phyloP scores from a whole-genome alignment of 306 rosid species.

The Abrus pulchellus region DNA sequence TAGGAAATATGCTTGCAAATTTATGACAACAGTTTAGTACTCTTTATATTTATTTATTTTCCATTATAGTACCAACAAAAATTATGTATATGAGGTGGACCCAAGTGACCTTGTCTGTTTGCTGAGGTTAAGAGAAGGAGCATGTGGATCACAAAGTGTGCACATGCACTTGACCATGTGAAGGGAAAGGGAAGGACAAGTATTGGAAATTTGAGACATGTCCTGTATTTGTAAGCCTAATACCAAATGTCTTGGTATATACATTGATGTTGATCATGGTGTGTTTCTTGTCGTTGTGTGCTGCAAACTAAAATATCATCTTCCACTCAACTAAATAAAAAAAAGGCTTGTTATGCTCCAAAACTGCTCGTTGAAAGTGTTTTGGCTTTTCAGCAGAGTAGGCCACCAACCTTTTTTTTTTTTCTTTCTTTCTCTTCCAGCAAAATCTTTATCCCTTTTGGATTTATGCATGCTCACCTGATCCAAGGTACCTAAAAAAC shows the following conservation, averaged over 20 bases:
- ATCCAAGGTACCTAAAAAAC: constrained; percentile 60
- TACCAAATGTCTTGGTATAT: constrained; percentile 41
- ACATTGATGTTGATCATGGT: constrained; percentile 13
- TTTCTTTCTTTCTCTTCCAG: constrained; percentile 46
- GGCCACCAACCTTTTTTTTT: constrained; percentile 61
- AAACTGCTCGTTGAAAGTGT: constrained; percentile 55
- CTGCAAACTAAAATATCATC: constrained; percentile 38
- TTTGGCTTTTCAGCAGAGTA: constrained; percentile 65
- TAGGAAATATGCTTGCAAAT: background rate
- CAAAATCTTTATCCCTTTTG: constrained; percentile 64
- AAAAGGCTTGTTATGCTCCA: constrained; percentile 43
- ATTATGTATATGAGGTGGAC: constrained; percentile 31
- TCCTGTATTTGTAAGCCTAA: constrained; percentile 22
- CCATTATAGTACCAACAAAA: background rate
- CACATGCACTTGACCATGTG: constrained; percentile 55
- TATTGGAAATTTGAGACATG: constrained; percentile 39
- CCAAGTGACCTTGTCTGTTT: constrained; percentile 46
- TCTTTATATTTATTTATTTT: background rate
- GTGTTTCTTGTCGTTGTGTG: constrained; percentile 22
- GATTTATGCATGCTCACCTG: constrained; percentile 65
- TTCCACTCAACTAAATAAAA: constrained; percentile 32
- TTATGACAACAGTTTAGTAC: background rate
- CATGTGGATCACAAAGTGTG: constrained; percentile 48
- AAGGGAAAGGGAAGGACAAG: constrained; percentile 43
- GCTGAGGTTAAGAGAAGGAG: constrained; percentile 29